Conservation (phyloP, 176 grass and related monocot genomes). For the Eragrostis curvula region DNA sequence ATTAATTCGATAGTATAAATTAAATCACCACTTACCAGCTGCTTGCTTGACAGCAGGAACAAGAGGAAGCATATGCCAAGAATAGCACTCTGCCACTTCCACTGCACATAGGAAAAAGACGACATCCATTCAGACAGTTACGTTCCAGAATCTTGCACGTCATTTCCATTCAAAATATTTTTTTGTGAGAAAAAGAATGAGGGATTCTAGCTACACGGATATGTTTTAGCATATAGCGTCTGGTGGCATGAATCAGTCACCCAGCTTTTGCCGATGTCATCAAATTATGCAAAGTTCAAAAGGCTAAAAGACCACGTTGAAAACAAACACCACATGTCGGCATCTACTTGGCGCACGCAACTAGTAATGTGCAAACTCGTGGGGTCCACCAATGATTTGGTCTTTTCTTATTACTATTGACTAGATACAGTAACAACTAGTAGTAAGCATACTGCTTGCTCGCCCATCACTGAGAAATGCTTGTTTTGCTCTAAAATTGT, state of each 20-base stretch:
- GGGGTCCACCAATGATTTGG: slow-evolving; percentile 9
- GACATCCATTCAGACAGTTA: not conserved
- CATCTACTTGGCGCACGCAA: not conserved
- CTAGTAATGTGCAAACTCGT: not conserved
- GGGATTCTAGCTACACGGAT: not conserved
- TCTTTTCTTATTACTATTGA: slow-evolving; percentile 40
- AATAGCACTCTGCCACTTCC: slow-evolving; percentile 87
- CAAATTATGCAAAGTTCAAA: not conserved
- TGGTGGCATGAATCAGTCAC: not conserved
- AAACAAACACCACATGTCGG: not conserved
- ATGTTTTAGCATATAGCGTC: not conserved
- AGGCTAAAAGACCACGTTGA: not conserved
- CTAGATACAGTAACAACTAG: not conserved
- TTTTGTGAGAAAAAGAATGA: not conserved
- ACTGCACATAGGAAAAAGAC: slow-evolving; percentile 57
- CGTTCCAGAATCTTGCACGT: slow-evolving; percentile 38
- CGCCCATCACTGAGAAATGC: not conserved
- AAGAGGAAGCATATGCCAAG: slow-evolving; percentile 81
- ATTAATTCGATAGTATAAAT: not conserved
- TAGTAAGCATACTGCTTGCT: slow-evolving; percentile 10
- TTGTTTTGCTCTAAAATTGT: slow-evolving; percentile 9
- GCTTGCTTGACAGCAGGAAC: slow-evolving; percentile 62
- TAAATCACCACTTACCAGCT: slow-evolving; percentile 68
- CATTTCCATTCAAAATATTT: slow-evolving; percentile 18
- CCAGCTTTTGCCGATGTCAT: not conserved